Conservation (phyloP, 129 eudicot genomes). For the Scalesia atractyloides region DNA sequence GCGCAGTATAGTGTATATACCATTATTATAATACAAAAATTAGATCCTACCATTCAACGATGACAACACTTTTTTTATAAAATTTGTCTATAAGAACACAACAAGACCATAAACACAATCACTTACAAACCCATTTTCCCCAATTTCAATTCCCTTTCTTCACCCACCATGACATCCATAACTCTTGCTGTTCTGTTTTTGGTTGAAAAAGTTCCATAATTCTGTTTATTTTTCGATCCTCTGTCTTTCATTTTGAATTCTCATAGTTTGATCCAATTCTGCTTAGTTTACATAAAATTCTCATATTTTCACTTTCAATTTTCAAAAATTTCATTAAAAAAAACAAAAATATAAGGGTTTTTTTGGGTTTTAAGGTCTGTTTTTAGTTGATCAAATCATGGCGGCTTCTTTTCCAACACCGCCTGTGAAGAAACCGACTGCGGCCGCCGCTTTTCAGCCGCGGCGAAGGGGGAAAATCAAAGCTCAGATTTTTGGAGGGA, state of each 20-base stretch:
- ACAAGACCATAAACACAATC: not conserved
- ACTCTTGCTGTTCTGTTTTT: conserved; percentile 17
- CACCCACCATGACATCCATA: conserved; percentile 8
- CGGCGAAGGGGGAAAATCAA: conserved; percentile 16
- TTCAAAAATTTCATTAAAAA: not conserved
- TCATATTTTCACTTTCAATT: not conserved
- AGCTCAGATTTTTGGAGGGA: conserved; percentile 37
- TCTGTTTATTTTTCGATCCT: not conserved
- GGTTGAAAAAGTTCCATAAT: conserved; percentile 18
- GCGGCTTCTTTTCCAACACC: conserved; percentile 25
- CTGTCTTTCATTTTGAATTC: conserved; percentile 16
- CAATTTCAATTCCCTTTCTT: not conserved
- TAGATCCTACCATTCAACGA: not conserved
- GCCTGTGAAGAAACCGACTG: conserved; percentile 16
- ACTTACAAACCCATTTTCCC: not conserved
- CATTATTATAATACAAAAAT: not conserved
- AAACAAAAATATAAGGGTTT: not conserved
- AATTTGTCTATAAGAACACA: not conserved
- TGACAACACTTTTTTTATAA: not conserved
- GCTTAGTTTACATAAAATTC: not conserved
- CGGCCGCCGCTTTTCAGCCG: conserved; percentile 14
- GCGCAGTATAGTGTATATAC: no score
- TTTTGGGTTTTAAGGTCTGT: conserved; percentile 8
- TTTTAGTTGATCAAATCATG: conserved; percentile 19
- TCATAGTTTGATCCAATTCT: not conserved